phyloP scores from a whole-genome alignment of 176 grass and related monocot species.

The Phragmites australis region DNA sequence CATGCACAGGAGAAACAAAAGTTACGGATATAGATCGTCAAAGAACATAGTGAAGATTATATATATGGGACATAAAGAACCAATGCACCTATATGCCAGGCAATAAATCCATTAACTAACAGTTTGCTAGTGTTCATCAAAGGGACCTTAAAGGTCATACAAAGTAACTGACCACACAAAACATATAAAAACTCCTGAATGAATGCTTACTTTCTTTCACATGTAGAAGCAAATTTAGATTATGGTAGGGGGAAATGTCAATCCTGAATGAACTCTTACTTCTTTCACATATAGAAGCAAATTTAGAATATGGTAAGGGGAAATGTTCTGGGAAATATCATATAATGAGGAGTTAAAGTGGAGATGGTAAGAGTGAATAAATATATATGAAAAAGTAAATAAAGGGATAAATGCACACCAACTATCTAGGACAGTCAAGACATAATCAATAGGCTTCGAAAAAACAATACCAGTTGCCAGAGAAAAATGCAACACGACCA shows the following conservation, averaged over 20 bases:
- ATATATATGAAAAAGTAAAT: neutral
- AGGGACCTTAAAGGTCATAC: neutral
- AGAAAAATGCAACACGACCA: neutral
- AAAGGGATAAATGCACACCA: neutral
- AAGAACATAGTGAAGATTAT: neutral
- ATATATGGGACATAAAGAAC: neutral
- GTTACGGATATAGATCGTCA: neutral
- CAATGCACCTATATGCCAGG: neutral
- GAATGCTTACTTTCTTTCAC: neutral
- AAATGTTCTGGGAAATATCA: neutral
- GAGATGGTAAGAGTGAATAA: neutral
- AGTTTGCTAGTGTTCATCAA: neutral
- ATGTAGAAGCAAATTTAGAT: neutral
- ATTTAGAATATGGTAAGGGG: neutral
- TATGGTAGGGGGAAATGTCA: neutral
- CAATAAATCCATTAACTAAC: neutral
- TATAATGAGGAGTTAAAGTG: neutral
- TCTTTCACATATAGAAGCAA: neutral
- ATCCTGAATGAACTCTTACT: neutral
- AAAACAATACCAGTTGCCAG: neutral
- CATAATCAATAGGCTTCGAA: neutral
- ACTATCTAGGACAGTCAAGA: neutral
- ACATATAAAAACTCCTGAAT: neutral
- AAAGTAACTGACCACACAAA: neutral
- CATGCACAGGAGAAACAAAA: conserved; percentile 12